Percentiles rank a stretch among this genome's conserved stretches.
Evolutionary conservation across 129 eudicot species (phyloP).

Genomic region (Flaveria sonorensis): DNA sequence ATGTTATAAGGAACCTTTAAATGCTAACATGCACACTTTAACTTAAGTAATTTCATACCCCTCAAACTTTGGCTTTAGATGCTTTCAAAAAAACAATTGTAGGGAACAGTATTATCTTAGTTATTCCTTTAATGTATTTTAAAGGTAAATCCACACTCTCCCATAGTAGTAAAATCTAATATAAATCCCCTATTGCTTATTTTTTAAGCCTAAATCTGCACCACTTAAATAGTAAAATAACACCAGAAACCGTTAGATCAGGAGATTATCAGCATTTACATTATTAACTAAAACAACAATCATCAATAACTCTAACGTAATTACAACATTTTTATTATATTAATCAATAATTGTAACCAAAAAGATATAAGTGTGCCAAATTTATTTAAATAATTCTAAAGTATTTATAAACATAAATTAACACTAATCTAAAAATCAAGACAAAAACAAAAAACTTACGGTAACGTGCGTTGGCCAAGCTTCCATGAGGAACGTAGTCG

Average conservation of each 20-base stretch:
- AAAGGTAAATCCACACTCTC: no score
- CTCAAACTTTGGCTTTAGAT: not conserved
- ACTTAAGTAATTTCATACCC: not conserved
- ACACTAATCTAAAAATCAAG: not conserved
- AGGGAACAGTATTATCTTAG: not conserved
- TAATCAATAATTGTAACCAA: not conserved
- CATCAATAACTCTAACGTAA: no score
- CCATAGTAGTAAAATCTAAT: no score
- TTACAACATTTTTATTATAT: no score
- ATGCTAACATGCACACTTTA: not conserved
- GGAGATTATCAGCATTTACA: no score
- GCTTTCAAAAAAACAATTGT: not conserved
- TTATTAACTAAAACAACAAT: no score
- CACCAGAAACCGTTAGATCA: no score
- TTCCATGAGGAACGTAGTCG: constrained; percentile 95
- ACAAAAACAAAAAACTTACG: constrained; percentile 51
- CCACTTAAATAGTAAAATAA: no score
- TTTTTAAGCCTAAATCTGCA: no score
- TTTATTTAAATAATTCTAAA: not conserved
- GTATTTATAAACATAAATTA: not conserved
- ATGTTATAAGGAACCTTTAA: not conserved
- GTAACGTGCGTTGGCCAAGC: constrained; percentile 85
- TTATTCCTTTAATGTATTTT: no score
- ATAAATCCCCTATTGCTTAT: no score
- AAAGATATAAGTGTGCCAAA: not conserved